A percentile compares a stretch with the other conserved stretches of the same genome.
These are phyloP conservation scores for Metschnikowia matae DNA, from an alignment of 805 yeast genomes.

Conservation along the genomic window DNA sequence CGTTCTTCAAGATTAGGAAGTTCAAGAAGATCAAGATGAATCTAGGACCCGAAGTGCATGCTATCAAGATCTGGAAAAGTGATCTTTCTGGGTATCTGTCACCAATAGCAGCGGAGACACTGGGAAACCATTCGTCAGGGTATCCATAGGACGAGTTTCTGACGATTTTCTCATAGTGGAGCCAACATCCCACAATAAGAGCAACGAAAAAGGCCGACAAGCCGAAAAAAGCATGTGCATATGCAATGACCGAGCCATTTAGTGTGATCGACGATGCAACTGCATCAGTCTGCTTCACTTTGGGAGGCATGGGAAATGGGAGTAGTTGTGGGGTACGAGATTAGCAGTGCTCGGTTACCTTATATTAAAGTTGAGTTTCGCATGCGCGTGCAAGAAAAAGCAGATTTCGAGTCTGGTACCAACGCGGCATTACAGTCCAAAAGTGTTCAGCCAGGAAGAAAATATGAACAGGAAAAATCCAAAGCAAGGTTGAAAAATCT, in stretches of 20 bases:
- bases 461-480: background rate
- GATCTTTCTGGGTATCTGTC: constrained; percentile 96
- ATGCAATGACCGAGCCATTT: constrained; percentile 65
- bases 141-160: constrained; percentile 81
- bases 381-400: background rate
- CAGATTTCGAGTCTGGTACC: background rate
- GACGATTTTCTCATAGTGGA: constrained; percentile 88
- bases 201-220: constrained; percentile 73
- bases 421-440: too few relatives aligned
- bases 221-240: constrained; percentile 71
- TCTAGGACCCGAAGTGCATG: constrained; percentile 90
- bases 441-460: background rate
- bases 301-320: background rate
- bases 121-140: constrained; percentile 98
- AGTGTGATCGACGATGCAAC: constrained; percentile 22
- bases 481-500: too few relatives aligned
- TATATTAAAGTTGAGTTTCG: background rate
- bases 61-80: constrained; percentile 85
- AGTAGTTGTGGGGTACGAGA: background rate
- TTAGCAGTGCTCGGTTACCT: background rate
- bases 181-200: constrained; percentile 61
- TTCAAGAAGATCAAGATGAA: constrained; percentile 58
- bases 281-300: background rate
- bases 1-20: constrained; percentile 44
- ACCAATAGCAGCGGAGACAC: constrained; percentile 95